phyloP scores from a whole-genome alignment of 345 rosid genomes.

The Eucalyptus tenuipes region DNA sequence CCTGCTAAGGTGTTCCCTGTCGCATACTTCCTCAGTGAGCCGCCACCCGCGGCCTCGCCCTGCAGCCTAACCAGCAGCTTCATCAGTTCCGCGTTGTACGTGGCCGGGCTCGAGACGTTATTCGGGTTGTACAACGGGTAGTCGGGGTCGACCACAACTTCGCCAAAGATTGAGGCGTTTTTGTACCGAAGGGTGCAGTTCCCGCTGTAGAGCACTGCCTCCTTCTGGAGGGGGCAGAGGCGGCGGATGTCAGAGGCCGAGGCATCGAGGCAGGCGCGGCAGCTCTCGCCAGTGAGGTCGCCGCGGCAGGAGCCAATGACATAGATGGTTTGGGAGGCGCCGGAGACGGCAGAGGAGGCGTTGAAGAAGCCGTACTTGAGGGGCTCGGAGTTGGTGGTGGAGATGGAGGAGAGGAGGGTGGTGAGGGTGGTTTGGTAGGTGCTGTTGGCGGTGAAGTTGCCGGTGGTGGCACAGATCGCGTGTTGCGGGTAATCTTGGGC shows the following conservation, averaged over 20 bases:
- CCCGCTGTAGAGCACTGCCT: neutral
- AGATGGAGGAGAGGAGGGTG: neutral
- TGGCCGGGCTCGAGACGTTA: neutral
- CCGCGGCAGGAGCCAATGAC: neutral
- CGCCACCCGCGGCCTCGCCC: neutral
- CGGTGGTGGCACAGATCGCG: too few relatives aligned
- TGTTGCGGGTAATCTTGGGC: neutral
- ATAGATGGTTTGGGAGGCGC: neutral
- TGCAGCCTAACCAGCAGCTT: accelerated
- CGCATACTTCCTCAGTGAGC: neutral
- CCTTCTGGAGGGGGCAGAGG: neutral
- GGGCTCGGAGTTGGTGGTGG: neutral
- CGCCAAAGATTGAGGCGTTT: neutral
- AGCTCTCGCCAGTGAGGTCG: neutral
- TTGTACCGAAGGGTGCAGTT: neutral
- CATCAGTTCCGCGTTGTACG: accelerated
- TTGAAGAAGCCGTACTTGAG: neutral
- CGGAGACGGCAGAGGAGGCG: neutral
- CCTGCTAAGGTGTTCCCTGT: neutral
- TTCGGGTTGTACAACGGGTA: accelerated
- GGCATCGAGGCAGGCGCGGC: neutral
- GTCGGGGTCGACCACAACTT: too few relatives aligned
- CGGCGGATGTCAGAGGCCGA: neutral
- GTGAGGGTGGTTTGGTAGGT: neutral
- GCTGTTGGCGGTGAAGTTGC: neutral